Base-by-base conservation (phyloP, 2,329 filamentous ascomycete genomes). In the Colletotrichum somersetense region DNA sequence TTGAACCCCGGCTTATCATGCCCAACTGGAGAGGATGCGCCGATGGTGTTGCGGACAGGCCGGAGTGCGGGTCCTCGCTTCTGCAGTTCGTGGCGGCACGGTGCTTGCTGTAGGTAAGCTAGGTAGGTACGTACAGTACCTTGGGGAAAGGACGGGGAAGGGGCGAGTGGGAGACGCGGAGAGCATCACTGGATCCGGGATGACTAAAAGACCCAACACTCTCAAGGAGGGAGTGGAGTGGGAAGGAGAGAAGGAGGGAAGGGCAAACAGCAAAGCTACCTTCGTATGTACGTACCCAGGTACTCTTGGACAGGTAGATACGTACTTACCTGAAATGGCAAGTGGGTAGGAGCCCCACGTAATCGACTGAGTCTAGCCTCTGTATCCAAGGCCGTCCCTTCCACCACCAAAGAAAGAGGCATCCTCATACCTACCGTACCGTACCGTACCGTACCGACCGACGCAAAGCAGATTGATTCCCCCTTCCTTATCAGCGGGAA, bases 341-440 rank as follows among this genome's bases (percentile, higher is more conserved):
- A 46, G 44, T 46, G 18, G 44, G 18, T 46, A 23, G 33, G 18
- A 3, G 33, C 5, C 61, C 66, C 66, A 63, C 59, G 18, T 16
- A 35, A 58, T 66, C 61, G 62, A 63, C 61, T 53, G 46, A 63
- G 61, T 58, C 53, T 42, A 40, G 66, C 46, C 56, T 56, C 52
- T 55, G 33, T 14, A 20, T 18, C 20, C 26, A 12, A 35, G 20
- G 52, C 18, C 38, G 33, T 67, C n/a, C n/a, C 42, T 48, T 46
- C 23, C 38, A 30, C 48, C 44, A 38, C 30, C 12, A 63, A 63
- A 53, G 35, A 63, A 63, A 53, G 16, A 23, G 52, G 12, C 40
- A 50, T 44, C 30, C 30, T 2, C 30, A 30, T 30, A 30, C 30
- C 30, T 30, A 20, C 42, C 42, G n/a, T n/a, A n/a, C n/a, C n/a